phyloP scores from a whole-genome alignment of 768 basidiomycete genomes.

The Amanita inopinata region DNA sequence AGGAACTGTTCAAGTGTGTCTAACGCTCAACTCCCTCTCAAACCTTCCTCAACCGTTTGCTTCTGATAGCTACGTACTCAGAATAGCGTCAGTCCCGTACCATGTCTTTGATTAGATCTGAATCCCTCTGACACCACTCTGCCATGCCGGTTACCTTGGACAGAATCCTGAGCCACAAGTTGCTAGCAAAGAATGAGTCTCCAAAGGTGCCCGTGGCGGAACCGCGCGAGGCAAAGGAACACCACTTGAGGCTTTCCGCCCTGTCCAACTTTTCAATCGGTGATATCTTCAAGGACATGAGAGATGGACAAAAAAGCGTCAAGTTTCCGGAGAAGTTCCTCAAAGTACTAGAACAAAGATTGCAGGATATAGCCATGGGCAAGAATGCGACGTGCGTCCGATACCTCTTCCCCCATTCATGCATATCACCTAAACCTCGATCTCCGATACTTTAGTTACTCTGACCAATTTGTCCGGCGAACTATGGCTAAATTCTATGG shows the following conservation, averaged over 20 bases:
- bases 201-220: constrained; percentile 22
- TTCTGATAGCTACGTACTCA: constrained; percentile 57
- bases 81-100: constrained; percentile 61
- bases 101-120: constrained; percentile 10
- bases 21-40: constrained; percentile 12
- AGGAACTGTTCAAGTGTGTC: constrained; percentile 75
- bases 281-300: constrained; percentile 72
- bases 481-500: constrained; percentile 92
- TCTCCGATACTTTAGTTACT: constrained; percentile 52
- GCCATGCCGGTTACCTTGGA: constrained; percentile 11
- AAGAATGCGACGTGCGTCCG: constrained; percentile 74
- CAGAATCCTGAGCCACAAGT: constrained; percentile 66
- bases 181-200: constrained; percentile 49
- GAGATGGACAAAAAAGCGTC: constrained; percentile 74
- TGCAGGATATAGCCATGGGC: constrained; percentile 91
- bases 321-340: constrained; percentile 92
- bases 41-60: constrained; percentile 9
- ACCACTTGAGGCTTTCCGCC: constrained; percentile 59
- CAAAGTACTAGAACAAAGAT: constrained; percentile 80
- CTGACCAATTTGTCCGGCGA: constrained; percentile 80
- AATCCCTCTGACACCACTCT: constrained; percentile 9
- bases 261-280: constrained; percentile 60
- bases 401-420: background rate
- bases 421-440: background rate
- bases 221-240: constrained; percentile 45